Percentiles rank a stretch among this genome's conserved stretches.
phyloP scores from a whole-genome alignment of 2,329 filamentous ascomycete species.

The Colletotrichum orbiculare region DNA sequence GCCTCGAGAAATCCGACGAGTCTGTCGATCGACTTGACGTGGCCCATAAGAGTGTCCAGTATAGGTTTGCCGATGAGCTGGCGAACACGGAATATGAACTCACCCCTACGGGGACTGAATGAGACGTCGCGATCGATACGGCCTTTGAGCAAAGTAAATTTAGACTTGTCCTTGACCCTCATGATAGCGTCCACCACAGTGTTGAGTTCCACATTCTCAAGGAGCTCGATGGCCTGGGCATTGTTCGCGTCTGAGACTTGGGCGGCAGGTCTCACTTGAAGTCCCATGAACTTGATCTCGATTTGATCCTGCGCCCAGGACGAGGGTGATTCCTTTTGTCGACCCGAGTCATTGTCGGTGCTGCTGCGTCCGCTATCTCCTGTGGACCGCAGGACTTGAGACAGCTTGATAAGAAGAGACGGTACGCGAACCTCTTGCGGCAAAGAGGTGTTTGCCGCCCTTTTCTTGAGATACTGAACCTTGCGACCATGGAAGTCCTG shows the following conservation, averaged over 20 bases:
- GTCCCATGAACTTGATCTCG: slow-evolving; percentile 65
- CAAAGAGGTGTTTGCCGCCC: slow-evolving; percentile 51
- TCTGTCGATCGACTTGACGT: slow-evolving; percentile 75
- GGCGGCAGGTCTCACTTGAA: slow-evolving; percentile 44
- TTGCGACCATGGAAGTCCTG: slow-evolving; percentile 58
- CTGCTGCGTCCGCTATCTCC: not conserved
- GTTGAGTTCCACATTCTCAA: slow-evolving; percentile 23
- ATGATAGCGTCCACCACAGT: slow-evolving; percentile 60
- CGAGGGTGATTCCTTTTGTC: slow-evolving; percentile 36
- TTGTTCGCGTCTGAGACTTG: slow-evolving; percentile 8
- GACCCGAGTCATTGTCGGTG: slow-evolving; percentile 34
- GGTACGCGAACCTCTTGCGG: slow-evolving; percentile 59
- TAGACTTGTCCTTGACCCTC: slow-evolving; percentile 62
- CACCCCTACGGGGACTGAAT: slow-evolving; percentile 68
- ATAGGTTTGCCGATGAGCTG: slow-evolving; percentile 69
- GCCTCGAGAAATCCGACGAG: slow-evolving; percentile 77
- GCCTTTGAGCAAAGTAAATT: slow-evolving; percentile 65
- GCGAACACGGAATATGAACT: slow-evolving; percentile 71
- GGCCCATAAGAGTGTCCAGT: slow-evolving; percentile 66
- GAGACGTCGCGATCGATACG: slow-evolving; percentile 70
- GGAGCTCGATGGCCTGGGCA: slow-evolving; percentile 2
- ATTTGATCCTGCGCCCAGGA: slow-evolving; percentile 71
- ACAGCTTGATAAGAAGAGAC: slow-evolving; percentile 59
- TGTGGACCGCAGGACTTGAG: slow-evolving; percentile 49
- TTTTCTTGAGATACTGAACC: slow-evolving; percentile 52